Conservation (phyloP, 352 stramenopile genomes). For the Phytophthora nicotianae region DNA sequence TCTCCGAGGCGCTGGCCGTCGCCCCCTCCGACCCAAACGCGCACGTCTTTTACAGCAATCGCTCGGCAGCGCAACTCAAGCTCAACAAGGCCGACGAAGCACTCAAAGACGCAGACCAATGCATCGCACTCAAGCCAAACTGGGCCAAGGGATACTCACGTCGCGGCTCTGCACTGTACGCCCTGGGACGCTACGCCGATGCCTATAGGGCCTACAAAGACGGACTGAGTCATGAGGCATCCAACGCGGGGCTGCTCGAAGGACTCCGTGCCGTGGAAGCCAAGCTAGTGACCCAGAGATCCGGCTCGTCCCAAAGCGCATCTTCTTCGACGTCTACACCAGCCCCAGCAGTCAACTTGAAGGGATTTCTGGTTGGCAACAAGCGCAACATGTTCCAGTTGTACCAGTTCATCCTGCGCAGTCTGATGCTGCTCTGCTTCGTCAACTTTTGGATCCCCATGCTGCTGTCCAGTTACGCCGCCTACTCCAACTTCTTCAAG, state of each 20-base stretch:
- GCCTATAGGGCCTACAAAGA: conserved; percentile 83
- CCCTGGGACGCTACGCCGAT: conserved; percentile 67
- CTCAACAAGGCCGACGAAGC: conserved; percentile 66
- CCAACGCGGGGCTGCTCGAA: conserved; percentile 74
- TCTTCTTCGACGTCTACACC: conserved; percentile 11
- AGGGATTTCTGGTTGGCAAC: conserved; percentile 60
- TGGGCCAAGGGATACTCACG: conserved; percentile 91
- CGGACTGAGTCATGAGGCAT: conserved; percentile 61
- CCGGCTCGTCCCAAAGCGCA: not conserved
- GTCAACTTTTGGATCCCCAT: conserved; percentile 75
- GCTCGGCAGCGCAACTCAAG: conserved; percentile 85
- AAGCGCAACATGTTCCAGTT: conserved; percentile 72
- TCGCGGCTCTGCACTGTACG: conserved; percentile 76
- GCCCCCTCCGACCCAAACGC: conserved; percentile 38
- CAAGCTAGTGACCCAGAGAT: conserved; percentile 44
- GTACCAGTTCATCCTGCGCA: conserved; percentile 74
- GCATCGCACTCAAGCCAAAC: conserved; percentile 68
- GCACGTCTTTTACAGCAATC: conserved; percentile 86
- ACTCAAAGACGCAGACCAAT: conserved; percentile 83
- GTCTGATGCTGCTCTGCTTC: conserved; percentile 71
- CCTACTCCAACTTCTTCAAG: conserved; percentile 84
- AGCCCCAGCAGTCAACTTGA: conserved; percentile 30
- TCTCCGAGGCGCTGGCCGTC: conserved; percentile 82
- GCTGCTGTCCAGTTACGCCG: conserved; percentile 42
- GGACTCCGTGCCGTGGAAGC: conserved; percentile 65